Evolutionary conservation across 2,329 filamentous ascomycete genomes (phyloP).

Genomic region (Botrytis fabae): DNA sequence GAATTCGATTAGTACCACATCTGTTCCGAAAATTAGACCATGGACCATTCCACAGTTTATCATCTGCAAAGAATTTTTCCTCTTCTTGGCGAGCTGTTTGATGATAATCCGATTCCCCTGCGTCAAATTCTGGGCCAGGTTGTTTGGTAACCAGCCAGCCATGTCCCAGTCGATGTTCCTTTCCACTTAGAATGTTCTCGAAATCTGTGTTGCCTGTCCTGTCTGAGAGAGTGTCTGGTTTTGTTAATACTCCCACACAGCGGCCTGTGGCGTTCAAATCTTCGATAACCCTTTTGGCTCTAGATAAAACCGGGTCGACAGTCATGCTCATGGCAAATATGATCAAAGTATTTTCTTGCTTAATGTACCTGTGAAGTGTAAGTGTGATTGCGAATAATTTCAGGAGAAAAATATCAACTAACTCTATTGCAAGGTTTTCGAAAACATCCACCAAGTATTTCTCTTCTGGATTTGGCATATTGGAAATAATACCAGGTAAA

Average conservation of each 20-base stretch:
- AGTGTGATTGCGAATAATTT: too few relatives aligned
- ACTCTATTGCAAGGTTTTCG: constrained; percentile 62
- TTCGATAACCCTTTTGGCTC: constrained; percentile 65
- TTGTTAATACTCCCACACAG: constrained; percentile 78
- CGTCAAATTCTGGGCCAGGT: constrained; percentile 46
- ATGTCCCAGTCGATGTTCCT: constrained; percentile 63
- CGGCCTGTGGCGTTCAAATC: constrained; percentile 53
- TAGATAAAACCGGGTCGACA: constrained; percentile 73
- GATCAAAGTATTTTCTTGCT: constrained; percentile 65
- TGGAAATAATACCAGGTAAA: constrained; percentile 78
- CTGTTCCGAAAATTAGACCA: constrained; percentile 45
- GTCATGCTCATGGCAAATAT: constrained; percentile 78
- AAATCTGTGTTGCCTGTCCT: constrained; percentile 51
- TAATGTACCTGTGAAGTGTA: too few relatives aligned
- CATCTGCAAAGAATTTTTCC: constrained; percentile 48
- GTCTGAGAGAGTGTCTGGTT: constrained; percentile 69
- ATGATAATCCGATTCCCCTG: constrained; percentile 42
- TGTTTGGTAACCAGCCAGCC: constrained; percentile 79
- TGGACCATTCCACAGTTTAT: constrained; percentile 47
- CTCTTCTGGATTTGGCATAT: constrained; percentile 64
- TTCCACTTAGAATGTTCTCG: constrained; percentile 60
- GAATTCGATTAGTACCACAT: constrained; percentile 53
- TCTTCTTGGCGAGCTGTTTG: constrained; percentile 51
- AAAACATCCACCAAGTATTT: constrained; percentile 68
- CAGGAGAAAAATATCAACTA: too few relatives aligned